A percentile compares a stretch with the other conserved stretches of the same genome.
These are phyloP conservation scores for Thuidium tamariscinum DNA, from an alignment of 225 moss, liverwort and hornwort genomes.

Conservation along the genomic window DNA sequence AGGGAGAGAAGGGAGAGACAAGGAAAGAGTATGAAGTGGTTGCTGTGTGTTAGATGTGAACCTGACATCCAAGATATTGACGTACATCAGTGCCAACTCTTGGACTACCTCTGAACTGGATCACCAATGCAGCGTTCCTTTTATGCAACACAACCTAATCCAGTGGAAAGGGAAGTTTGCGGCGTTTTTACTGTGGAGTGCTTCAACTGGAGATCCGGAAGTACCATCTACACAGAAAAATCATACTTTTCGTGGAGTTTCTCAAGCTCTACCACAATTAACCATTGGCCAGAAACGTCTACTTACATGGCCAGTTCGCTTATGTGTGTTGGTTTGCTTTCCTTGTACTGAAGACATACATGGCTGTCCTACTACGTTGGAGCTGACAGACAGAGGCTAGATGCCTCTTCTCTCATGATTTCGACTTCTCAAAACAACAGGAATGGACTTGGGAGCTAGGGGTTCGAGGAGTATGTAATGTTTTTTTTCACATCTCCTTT, in stretches of 20 bases:
- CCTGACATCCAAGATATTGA: neutral
- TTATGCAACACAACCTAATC: neutral
- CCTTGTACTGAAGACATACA: constrained; percentile 5
- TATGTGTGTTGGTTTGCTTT: constrained; percentile 10
- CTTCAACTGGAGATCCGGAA: neutral
- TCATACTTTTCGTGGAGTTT: neutral
- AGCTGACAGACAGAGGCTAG: neutral
- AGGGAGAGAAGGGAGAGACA: constrained; percentile 16
- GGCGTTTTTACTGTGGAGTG: neutral
- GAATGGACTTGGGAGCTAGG: neutral
- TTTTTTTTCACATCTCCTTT: neutral
- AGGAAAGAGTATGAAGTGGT: constrained; percentile 14
- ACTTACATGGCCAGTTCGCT: neutral
- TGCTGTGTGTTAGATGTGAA: constrained; percentile 6
- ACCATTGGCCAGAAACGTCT: neutral
- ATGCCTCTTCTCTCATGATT: constrained; percentile 1
- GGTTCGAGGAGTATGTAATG: neutral
- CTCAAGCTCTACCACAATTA: neutral
- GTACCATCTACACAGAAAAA: neutral
- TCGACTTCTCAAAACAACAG: constrained; percentile 8
- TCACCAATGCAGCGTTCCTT: neutral
- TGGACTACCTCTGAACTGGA: neutral
- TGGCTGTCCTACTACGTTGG: neutral
- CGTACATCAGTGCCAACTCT: neutral
- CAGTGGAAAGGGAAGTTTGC: neutral